A percentile compares a stretch with the other conserved stretches of the same genome.
Evolutionary conservation across 768 basidiomycete species (phyloP).

Genomic region (Nidularia pulvinata): DNA sequence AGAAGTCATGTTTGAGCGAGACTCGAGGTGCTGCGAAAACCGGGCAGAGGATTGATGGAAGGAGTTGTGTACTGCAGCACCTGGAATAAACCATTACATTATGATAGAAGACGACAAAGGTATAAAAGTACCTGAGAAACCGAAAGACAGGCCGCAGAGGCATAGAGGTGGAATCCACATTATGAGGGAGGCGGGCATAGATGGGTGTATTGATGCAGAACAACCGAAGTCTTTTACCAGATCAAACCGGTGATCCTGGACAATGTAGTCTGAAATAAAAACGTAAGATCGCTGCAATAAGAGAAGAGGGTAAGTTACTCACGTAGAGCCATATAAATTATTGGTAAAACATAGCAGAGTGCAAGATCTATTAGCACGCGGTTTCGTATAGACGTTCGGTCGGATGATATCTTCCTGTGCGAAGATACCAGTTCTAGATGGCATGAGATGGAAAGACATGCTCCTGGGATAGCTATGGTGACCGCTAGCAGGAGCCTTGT

Average conservation of each 20-base stretch:
- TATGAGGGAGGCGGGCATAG: constrained; percentile 35
- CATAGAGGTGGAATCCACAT: constrained; percentile 46
- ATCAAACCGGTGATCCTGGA: constrained; percentile 65
- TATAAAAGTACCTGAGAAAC: constrained; percentile 35
- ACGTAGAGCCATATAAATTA: constrained; percentile 62
- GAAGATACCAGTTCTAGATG: constrained; percentile 57
- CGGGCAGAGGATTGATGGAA: not conserved
- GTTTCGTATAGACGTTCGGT: constrained; percentile 32
- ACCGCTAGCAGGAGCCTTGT: constrained; percentile 55
- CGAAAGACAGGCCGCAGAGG: constrained; percentile 35
- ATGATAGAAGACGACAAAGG: too few relatives aligned
- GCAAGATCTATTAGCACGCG: constrained; percentile 41
- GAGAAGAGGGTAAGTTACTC: constrained; percentile 17
- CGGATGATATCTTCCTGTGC: constrained; percentile 26
- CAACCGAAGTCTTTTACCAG: constrained; percentile 61
- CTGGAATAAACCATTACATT: not conserved
- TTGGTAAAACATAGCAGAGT: constrained; percentile 54
- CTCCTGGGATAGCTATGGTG: constrained; percentile 56
- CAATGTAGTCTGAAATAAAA: constrained; percentile 42
- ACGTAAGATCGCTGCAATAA: not conserved
- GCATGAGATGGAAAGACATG: constrained; percentile 53
- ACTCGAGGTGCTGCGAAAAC: not conserved
- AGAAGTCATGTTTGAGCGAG: constrained; percentile 33
- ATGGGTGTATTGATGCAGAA: constrained; percentile 41
- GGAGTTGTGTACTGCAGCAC: not conserved